Evolutionary conservation across 805 yeast species (phyloP), one percentile per base, ranked within the genome.

Genomic region (Metschnikowia reukaufii): DNA sequence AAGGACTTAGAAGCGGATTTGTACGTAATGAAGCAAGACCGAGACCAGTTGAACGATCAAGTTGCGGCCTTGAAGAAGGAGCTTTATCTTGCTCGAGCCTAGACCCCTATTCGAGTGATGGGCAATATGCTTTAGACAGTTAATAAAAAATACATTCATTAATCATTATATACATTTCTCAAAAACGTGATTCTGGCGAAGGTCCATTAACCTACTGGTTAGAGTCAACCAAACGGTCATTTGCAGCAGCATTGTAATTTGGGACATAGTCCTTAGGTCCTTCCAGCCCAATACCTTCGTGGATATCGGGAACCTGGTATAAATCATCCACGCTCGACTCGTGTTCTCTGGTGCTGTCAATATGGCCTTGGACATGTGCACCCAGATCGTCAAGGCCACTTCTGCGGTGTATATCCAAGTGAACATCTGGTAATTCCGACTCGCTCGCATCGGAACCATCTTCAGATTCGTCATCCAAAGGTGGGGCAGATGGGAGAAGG

Each of bases 1-100:
- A 82, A 86, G 57, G 96, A 89, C 57, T 68, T 89, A 56, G 87
- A 88, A 59, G 96, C 96, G 4, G 96, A 88, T 62, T 71, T 89
- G 54, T 85, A 78, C 58, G 86, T 89, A 46, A 77, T 85, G 54
- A 83, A 82, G 58, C 92, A 88, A 66, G 97, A 89, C 66, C 77
- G 95, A 54, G 94, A 89, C 60, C 86, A 83, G 56, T 70, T 87
- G 63, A 84, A 81, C 59, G 85, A 81, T 18, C 82, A 76, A 48
- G 78, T 83, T 13, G 61, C 80, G 27, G 57, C 71, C 0, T 67
- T 84, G 61, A 84, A 84, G 66, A 85, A 84, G 62, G 79, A 78
- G 56, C 65, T 84, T 49, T 64, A 64, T 61, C 51, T 62, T 43
- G 56, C 58, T 13, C 44, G 27, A n/a, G 33, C 48, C 4, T 39